A percentile compares a stretch with the other conserved stretches of the same genome.
Evolutionary conservation across 345 rosid genomes (phyloP).

Genomic region (Acer negundo): DNA sequence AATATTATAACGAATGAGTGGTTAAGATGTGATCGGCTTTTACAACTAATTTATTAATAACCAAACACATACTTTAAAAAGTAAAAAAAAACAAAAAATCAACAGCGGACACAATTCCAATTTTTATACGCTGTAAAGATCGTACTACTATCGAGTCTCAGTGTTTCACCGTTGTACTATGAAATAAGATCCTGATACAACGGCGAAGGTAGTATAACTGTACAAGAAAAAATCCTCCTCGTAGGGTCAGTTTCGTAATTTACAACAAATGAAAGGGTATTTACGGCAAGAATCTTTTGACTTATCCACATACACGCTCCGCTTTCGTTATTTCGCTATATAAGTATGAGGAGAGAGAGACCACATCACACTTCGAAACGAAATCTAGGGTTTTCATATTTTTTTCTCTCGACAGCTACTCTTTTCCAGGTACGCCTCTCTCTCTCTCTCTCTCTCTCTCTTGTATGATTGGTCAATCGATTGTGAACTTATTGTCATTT

Average conservation of each 20-base stretch:
- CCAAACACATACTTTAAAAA: too few species aligned
- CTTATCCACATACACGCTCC: conserved; percentile 7
- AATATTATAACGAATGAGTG: too few species aligned
- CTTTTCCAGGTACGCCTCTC: conserved; percentile 28
- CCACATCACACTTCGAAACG: not conserved
- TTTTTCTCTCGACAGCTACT: not conserved
- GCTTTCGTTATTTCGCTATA: conserved; percentile 10
- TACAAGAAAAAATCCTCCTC: not conserved
- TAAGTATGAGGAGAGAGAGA: conserved; percentile 8
- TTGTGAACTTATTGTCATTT: not conserved
- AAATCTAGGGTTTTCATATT: conserved; percentile 35
- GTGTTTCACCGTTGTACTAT: too few species aligned
- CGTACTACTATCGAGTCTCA: too few species aligned
- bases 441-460: not conserved
- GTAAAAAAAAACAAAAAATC: too few species aligned
- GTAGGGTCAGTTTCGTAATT: not conserved
- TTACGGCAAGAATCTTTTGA: not conserved
- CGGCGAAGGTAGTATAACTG: not conserved
- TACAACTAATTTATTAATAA: too few species aligned
- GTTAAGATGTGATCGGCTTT: too few species aligned
- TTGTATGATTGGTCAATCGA: not conserved
- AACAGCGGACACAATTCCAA: too few species aligned
- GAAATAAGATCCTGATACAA: not conserved
- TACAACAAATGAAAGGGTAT: not conserved
- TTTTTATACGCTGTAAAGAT: too few species aligned